Percentiles rank a stretch among this genome's conserved stretches.
phyloP scores from a whole-genome alignment of 495 filamentous ascomycete species.

The Clavariopsis aquatica region DNA sequence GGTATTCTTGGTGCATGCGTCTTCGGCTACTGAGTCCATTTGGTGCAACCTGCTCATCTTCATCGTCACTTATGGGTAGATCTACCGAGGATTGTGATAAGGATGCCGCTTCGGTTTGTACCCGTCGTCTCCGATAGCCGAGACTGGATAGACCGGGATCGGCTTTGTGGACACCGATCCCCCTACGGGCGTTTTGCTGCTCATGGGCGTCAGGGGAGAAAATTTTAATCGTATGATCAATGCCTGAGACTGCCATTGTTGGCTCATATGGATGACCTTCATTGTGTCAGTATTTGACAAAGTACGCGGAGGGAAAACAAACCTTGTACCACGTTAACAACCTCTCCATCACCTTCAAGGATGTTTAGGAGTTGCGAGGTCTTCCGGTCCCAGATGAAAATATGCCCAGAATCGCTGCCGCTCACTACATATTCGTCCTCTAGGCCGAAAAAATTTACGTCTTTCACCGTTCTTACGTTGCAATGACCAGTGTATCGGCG shows the following conservation, averaged over 20 bases:
- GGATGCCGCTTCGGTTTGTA: constrained; percentile 7
- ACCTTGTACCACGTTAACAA: constrained; percentile 74
- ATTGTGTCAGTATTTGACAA: constrained; percentile 5
- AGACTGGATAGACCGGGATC: constrained; percentile 48
- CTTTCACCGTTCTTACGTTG: constrained; percentile 74
- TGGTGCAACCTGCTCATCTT: constrained; percentile 31
- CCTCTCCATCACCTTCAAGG: constrained; percentile 69
- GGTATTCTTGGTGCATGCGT: constrained; percentile 61
- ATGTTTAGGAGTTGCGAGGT: constrained; percentile 66
- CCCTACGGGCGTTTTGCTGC: constrained; percentile 59
- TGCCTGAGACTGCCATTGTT: constrained; percentile 68
- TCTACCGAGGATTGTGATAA: constrained; percentile 1
- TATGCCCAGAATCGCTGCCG: constrained; percentile 67
- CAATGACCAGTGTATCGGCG: constrained; percentile 66
- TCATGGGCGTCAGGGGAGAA: constrained; percentile 66
- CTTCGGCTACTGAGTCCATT: constrained; percentile 58
- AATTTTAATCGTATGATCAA: constrained; percentile 75
- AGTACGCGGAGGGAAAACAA: constrained; percentile 14
- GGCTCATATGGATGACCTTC: constrained; percentile 72
- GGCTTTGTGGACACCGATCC: constrained; percentile 53
- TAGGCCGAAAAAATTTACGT: constrained; percentile 71
- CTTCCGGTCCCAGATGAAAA: constrained; percentile 73
- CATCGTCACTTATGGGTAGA: constrained; percentile 29
- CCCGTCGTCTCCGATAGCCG: constrained; percentile 31
- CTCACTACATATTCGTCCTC: constrained; percentile 75